phyloP scores from a whole-genome alignment of 2,329 filamentous ascomycete species.

The Hirsutella minnesotensis region DNA sequence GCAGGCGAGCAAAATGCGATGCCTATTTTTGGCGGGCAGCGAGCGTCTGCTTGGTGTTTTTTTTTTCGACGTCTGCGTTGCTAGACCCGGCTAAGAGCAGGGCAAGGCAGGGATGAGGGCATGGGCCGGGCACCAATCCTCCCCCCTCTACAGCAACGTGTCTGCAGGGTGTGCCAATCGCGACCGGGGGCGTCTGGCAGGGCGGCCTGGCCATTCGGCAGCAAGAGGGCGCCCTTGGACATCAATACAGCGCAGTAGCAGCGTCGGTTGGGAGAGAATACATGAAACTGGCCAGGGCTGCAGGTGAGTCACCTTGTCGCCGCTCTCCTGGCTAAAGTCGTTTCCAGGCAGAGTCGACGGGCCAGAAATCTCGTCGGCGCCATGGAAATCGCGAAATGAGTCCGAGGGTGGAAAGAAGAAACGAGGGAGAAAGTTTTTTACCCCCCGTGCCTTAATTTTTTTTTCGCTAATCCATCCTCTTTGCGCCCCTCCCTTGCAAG shows the following conservation, averaged over 20 bases:
- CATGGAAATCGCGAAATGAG: neutral
- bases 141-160: slow-evolving; percentile 3
- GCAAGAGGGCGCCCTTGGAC: slow-evolving; percentile 9
- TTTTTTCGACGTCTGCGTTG: neutral
- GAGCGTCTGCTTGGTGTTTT: slow-evolving; percentile 1
- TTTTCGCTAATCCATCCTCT: neutral
- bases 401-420: neutral
- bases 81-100: neutral
- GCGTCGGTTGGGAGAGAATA: slow-evolving; percentile 10
- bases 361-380: neutral
- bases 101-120: slow-evolving; percentile 1
- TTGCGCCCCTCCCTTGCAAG: neutral
- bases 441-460: neutral
- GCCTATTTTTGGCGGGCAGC: slow-evolving; percentile 1
- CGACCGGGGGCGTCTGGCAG: slow-evolving; percentile 3
- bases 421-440: neutral
- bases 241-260: slow-evolving; percentile 11
- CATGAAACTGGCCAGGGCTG: neutral
- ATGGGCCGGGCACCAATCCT: neutral
- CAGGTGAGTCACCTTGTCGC: slow-evolving; percentile 5
- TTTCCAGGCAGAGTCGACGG: neutral
- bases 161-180: slow-evolving; percentile 9
- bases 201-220: slow-evolving; percentile 9
- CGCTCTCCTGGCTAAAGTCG: neutral
- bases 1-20: neutral